Percentiles rank a stretch among this genome's conserved stretches.
phyloP scores from a whole-genome alignment of 73 alveolate genomes.

The Blepharisma japonicum region DNA sequence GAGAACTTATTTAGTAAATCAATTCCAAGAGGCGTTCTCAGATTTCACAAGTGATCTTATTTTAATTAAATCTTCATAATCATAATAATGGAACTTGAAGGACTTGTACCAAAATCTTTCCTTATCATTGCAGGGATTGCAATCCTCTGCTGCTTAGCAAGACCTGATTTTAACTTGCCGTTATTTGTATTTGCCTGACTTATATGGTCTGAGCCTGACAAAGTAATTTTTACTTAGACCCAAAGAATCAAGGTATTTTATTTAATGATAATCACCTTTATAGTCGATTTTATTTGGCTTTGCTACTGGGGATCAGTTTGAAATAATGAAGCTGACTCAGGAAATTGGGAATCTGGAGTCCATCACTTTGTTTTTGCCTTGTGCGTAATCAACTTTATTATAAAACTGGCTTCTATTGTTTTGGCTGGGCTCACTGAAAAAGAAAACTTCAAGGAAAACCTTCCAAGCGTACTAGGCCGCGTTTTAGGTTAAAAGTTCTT shows the following conservation, averaged over 20 bases:
- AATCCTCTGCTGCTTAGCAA: constrained; percentile 5
- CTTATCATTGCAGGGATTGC: constrained; percentile 25
- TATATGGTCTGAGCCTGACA: constrained; percentile 24
- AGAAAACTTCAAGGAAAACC: background rate
- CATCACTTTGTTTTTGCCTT: constrained; percentile 30
- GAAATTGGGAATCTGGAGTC: constrained; percentile 33
- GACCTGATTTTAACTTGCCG: constrained; percentile 33
- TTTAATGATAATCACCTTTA: constrained; percentile 25
- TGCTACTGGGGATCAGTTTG: constrained; percentile 32
- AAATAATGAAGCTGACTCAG: constrained; percentile 1
- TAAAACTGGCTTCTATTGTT: constrained; percentile 15
- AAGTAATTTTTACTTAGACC: too few relatives aligned
- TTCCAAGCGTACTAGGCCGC: background rate
- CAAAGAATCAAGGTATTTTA: background rate
- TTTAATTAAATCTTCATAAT: too few relatives aligned
- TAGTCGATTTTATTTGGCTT: constrained; percentile 32
- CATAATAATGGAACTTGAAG: constrained; percentile 18
- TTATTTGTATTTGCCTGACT: constrained; percentile 32
- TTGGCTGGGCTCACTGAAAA: constrained; percentile 18
- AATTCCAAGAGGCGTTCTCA: too few relatives aligned
- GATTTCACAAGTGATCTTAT: too few relatives aligned
- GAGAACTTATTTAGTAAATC: too few relatives aligned
- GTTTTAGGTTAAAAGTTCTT: too few relatives aligned
- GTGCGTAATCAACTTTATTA: constrained; percentile 15
- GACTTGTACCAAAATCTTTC: constrained; percentile 24